These are phyloP conservation scores for Jaltomata sinuosa DNA, from an alignment of 257 asterid species.

Conservation along the genomic window DNA sequence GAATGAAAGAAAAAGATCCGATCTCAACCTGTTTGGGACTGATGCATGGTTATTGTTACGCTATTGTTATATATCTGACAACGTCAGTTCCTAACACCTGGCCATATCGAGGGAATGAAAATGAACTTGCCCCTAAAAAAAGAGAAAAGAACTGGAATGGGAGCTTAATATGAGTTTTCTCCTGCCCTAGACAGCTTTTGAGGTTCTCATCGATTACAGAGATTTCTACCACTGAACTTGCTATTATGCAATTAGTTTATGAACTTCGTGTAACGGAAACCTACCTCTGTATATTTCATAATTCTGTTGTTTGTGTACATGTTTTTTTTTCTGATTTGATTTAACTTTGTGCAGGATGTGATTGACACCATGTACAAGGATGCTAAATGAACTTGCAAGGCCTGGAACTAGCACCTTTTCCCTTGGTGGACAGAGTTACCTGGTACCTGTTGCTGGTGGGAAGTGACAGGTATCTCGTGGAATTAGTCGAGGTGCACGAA, in stretches of 20 bases:
- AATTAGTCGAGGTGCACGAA: too few relatives aligned
- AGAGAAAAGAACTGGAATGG: too few relatives aligned
- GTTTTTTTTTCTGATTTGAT: neutral
- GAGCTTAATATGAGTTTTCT: too few relatives aligned
- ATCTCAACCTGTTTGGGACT: neutral
- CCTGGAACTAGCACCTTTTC: neutral
- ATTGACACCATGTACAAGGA: constrained; percentile 72
- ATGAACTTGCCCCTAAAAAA: too few relatives aligned
- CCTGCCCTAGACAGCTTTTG: too few relatives aligned
- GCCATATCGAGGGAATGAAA: too few relatives aligned
- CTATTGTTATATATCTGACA: neutral
- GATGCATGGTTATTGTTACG: neutral
- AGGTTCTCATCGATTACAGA: too few relatives aligned
- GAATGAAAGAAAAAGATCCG: neutral
- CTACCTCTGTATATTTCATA: neutral
- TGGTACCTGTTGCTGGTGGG: too few relatives aligned
- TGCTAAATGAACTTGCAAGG: constrained; percentile 31
- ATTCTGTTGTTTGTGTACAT: neutral
- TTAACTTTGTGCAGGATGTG: constrained; percentile 32
- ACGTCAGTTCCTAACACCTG: neutral
- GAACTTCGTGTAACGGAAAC: neutral
- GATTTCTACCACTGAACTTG: too few relatives aligned
- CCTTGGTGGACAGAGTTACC: too few relatives aligned
- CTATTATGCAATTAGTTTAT: neutral
- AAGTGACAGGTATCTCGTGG: too few relatives aligned